phyloP scores from a whole-genome alignment of 495 filamentous ascomycete genomes.

The Penicillium cinerascens region DNA sequence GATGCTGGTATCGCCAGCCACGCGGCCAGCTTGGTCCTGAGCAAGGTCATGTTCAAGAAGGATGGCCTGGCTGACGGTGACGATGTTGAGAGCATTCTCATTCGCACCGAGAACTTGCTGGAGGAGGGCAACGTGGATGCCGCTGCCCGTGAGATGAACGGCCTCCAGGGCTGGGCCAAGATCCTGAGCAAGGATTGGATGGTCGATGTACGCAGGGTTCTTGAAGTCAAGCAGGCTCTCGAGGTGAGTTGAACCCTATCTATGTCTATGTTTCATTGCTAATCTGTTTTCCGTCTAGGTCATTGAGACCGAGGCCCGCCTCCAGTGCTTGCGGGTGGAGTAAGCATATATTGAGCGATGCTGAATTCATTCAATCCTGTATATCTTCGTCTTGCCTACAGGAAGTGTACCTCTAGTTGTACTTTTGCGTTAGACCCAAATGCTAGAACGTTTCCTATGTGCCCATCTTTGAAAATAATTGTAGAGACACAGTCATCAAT shows the following conservation, averaged over 20 bases:
- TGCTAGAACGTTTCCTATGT: slow-evolving; percentile 41
- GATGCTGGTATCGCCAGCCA: slow-evolving; percentile 92
- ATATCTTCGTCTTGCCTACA: slow-evolving; percentile 35
- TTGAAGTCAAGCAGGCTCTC: slow-evolving; percentile 93
- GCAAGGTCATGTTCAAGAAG: slow-evolving; percentile 92
- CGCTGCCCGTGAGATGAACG: slow-evolving; percentile 93
- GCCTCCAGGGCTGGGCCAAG: slow-evolving; percentile 87
- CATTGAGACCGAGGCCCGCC: slow-evolving; percentile 48
- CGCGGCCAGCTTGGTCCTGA: slow-evolving; percentile 79
- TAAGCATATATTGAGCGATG: slow-evolving; percentile 36
- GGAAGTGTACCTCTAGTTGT: slow-evolving; percentile 47
- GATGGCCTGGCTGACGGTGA: slow-evolving; percentile 78
- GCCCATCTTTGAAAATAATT: background rate
- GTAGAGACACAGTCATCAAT: background rate
- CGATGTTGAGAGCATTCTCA: slow-evolving; percentile 91
- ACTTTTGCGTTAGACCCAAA: slow-evolving; percentile 40
- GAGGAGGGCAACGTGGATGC: slow-evolving; percentile 90
- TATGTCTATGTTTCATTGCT: slow-evolving; percentile 11
- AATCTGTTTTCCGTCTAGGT: slow-evolving; percentile 30
- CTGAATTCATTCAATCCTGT: slow-evolving; percentile 33
- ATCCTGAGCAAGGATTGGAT: slow-evolving; percentile 91
- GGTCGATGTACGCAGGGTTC: slow-evolving; percentile 75
- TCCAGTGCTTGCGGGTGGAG: slow-evolving; percentile 50
- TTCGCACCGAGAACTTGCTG: slow-evolving; percentile 78
- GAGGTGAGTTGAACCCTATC: slow-evolving; percentile 60